Evolutionary conservation across 129 eudicot species (phyloP), one percentile per base, ranked within the genome.

Genomic region (Calendula officinalis): DNA sequence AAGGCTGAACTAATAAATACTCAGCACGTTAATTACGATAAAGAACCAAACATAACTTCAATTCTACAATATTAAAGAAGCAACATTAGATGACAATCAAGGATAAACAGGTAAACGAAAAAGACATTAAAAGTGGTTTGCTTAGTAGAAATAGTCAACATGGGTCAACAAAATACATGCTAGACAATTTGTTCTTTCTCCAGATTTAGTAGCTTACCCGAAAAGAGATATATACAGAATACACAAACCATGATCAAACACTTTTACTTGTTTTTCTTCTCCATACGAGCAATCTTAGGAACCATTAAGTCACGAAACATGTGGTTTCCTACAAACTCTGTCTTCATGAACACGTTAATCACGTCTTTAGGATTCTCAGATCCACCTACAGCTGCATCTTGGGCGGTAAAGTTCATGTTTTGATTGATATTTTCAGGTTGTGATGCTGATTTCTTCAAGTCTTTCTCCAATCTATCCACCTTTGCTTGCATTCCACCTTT

Each of bases 231-330:
- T 11, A 64, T 14, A 7, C 57, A 35, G 5, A 30, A 5, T 33
- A 63, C 48, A 60, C 59, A 56, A 33, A 7, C 5, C 36, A 14
- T 17, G 34, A 49, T 49, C 30, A 41, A 35, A 43, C 30, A 40
- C 16, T 37, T 7, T 51, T 59, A 70, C 60, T 70, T 35, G 1
- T 27, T 59, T 32, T 14, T 37, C 60, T 43, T 27, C 47, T 65
- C 52, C 3, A 4, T 22, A 46, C 37, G 52, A 73, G 57, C 6
- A 22, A 44, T 38, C 64, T 54, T 72, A 16, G 64, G 64, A 49
- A 72, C 70, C 70, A 72, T 34, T 56, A 63, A 63, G 47, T 55
- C 70, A 53, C 41, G 36, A 54, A 63, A 55, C 71, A 63, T 53
- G 30, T 63, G 41, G 34, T 62, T 72, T 62, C 77, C 64, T 45